Percentiles rank a stretch among this genome's conserved stretches.
Evolutionary conservation across 352 stramenopile species (phyloP).

Genomic region (Phytophthora pinifolia): DNA sequence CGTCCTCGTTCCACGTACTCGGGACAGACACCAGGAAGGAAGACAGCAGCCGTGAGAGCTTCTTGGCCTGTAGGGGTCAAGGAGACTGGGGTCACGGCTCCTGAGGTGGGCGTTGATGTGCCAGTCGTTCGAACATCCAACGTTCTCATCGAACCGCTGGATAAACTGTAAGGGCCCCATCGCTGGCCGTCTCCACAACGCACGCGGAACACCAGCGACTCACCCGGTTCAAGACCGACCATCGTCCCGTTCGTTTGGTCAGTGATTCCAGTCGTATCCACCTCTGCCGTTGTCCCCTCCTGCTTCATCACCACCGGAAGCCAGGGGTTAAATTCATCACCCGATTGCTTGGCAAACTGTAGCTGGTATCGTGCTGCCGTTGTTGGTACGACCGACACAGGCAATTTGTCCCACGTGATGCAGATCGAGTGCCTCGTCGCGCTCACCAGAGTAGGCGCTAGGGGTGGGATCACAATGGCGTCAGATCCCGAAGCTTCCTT

Average conservation of each 20-base stretch:
- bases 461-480: slow-evolving; percentile 52
- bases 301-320: slow-evolving; percentile 55
- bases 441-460: slow-evolving; percentile 67
- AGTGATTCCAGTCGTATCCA: slow-evolving; percentile 47
- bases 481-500: slow-evolving; percentile 47
- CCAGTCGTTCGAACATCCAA: slow-evolving; percentile 28
- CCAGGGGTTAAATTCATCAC: slow-evolving; percentile 63
- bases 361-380: slow-evolving; percentile 51
- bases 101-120: slow-evolving; percentile 3
- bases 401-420: slow-evolving; percentile 60
- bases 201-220: slow-evolving; percentile 65
- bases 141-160: slow-evolving; percentile 56
- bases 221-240: slow-evolving; percentile 53
- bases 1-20: slow-evolving; percentile 54
- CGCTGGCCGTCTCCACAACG: slow-evolving; percentile 55
- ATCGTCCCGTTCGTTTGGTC: slow-evolving; percentile 64
- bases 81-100: slow-evolving; percentile 10
- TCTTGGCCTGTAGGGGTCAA: slow-evolving; percentile 1
- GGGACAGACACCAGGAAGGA: slow-evolving; percentile 63
- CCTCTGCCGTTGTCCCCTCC: slow-evolving; percentile 33
- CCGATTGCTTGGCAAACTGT: slow-evolving; percentile 63
- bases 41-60: slow-evolving; percentile 24
- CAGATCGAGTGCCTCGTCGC: slow-evolving; percentile 60
- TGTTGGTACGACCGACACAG: slow-evolving; percentile 13
- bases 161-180: slow-evolving; percentile 71